Percentiles rank a stretch among this genome's conserved stretches.
phyloP scores from a whole-genome alignment of 2,329 filamentous ascomycete species.

The Cercospora nicotianae region DNA sequence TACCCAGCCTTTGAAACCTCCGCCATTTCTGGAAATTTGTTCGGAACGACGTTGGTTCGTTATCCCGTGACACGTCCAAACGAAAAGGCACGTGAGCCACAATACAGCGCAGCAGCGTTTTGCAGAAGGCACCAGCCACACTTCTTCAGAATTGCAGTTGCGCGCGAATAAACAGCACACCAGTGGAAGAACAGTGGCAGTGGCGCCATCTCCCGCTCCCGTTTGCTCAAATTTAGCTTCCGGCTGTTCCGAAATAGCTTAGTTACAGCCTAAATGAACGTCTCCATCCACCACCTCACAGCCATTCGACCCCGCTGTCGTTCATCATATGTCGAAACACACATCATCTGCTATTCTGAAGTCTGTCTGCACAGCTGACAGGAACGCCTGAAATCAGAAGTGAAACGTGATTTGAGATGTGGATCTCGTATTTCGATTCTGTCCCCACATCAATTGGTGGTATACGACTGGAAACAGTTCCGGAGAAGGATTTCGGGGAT shows the following conservation, averaged over 20 bases:
- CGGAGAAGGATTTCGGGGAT: not conserved
- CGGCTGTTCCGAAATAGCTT: not conserved
- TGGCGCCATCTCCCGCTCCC: not conserved
- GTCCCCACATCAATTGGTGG: not conserved
- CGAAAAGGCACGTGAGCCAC: not conserved
- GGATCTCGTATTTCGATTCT: not conserved
- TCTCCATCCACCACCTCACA: not conserved
- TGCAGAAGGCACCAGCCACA: not conserved
- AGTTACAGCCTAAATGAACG: not conserved
- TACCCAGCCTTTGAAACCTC: constrained; percentile 2
- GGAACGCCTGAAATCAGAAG: not conserved
- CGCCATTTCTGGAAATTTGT: not conserved
- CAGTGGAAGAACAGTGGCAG: not conserved
- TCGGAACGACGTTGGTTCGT: not conserved
- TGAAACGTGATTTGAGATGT: not conserved
- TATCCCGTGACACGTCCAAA: not conserved
- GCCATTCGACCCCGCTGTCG: not conserved
- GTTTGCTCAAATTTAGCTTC: not conserved
- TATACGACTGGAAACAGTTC: not conserved
- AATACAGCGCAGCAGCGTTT: not conserved
- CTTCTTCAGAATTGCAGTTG: not conserved
- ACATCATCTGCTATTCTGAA: not conserved
- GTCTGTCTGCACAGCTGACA: not conserved
- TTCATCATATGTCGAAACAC: no score
- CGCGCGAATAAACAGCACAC: not conserved